Conservation (phyloP, 768 basidiomycete genomes). For the Dictyophora rubrovolvata region DNA sequence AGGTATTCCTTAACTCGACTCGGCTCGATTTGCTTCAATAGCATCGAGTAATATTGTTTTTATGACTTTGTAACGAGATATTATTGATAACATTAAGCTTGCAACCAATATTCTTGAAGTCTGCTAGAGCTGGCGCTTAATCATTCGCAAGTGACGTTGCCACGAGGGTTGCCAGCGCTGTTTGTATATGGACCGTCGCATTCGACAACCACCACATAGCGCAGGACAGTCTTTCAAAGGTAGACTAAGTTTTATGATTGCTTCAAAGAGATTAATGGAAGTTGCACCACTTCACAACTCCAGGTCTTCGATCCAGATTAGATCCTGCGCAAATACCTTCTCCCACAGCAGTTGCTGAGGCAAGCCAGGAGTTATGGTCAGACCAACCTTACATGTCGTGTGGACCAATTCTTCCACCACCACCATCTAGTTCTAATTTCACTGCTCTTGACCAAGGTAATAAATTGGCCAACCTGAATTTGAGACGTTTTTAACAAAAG, state of each 20-base stretch:
- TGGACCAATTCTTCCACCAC: slow-evolving; percentile 49
- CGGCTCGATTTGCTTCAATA: background rate
- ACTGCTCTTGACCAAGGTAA: slow-evolving; percentile 85
- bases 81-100: background rate
- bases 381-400: slow-evolving; percentile 57
- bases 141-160: too few relatives aligned
- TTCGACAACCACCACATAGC: slow-evolving; percentile 62
- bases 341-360: slow-evolving; percentile 66
- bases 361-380: slow-evolving; percentile 74
- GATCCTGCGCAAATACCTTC: slow-evolving; percentile 90
- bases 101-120: too few relatives aligned
- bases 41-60: background rate
- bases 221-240: slow-evolving; percentile 48
- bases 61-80: background rate
- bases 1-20: background rate
- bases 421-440: slow-evolving; percentile 80
- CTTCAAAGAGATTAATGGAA: slow-evolving; percentile 1
- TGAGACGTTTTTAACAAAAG: background rate
- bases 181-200: slow-evolving; percentile 24
- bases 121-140: too few relatives aligned
- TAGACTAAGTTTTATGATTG: slow-evolving; percentile 12
- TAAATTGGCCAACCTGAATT: background rate
- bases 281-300: background rate
- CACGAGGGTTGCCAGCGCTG: too few relatives aligned
- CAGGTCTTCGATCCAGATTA: slow-evolving; percentile 73